Evolutionary conservation across 768 basidiomycete species (phyloP).

Genomic region (Agaricus subrufescens): DNA sequence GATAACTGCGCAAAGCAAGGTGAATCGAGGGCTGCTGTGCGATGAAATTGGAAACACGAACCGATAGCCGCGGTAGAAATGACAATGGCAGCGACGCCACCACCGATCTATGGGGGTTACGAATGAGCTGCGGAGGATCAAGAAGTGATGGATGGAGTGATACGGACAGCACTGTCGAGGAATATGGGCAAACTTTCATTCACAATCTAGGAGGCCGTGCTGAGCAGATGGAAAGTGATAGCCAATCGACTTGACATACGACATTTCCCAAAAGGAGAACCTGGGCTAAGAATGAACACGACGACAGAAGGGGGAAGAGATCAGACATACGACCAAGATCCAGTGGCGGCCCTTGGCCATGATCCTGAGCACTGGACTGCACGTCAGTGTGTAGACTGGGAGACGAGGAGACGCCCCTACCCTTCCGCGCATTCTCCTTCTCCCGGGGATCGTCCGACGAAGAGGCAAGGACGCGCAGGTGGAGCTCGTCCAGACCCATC

Average conservation of each 20-base stretch:
- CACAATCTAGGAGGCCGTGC: constrained; percentile 44
- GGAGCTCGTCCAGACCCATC: constrained; percentile 92
- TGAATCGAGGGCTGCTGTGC: not conserved
- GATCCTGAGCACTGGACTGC: constrained; percentile 42
- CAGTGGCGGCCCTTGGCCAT: constrained; percentile 77
- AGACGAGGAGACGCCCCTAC: constrained; percentile 24
- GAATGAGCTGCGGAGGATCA: not conserved
- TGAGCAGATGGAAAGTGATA: not conserved
- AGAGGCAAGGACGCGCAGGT: constrained; percentile 78
- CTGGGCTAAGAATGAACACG: constrained; percentile 25
- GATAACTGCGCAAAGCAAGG: constrained; percentile 46
- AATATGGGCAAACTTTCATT: constrained; percentile 86
- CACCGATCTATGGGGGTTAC: constrained; percentile 33
- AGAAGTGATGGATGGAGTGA: not conserved
- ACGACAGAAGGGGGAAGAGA: not conserved
- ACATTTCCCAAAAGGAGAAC: constrained; percentile 88
- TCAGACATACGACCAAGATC: constrained; percentile 77
- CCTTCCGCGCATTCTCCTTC: constrained; percentile 65
- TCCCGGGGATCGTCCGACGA: constrained; percentile 75
- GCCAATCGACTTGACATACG: constrained; percentile 35
- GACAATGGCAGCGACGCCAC: constrained; percentile 69
- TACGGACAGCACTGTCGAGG: constrained; percentile 64
- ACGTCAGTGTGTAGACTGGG: not conserved
- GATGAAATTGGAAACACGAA: constrained; percentile 18
- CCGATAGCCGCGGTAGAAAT: constrained; percentile 78